A percentile compares a stretch with the other conserved stretches of the same genome.
Evolutionary conservation across 139 green algal species (phyloP).

Genomic region (Pleodorina starrii): DNA sequence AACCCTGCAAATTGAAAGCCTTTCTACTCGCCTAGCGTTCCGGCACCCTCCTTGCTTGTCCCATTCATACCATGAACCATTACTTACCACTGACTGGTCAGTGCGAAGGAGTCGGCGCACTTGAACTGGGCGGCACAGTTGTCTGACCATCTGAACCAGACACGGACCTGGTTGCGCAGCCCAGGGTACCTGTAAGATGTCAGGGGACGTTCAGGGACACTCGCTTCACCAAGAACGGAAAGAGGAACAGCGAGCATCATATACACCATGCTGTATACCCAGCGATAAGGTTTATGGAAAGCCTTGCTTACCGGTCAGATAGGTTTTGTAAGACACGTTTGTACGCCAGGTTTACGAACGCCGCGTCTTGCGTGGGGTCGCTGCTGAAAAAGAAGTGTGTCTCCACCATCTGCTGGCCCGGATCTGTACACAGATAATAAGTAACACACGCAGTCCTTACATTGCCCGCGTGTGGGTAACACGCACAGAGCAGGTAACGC

Average conservation of each 20-base stretch:
- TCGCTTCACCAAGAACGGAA: too few relatives aligned
- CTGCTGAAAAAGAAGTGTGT: background rate
- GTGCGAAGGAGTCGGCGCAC: background rate
- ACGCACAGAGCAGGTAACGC: background rate
- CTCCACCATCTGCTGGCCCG: background rate
- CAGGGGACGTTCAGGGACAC: too few relatives aligned
- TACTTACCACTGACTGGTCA: background rate
- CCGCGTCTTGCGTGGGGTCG: background rate
- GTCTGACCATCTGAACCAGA: background rate
- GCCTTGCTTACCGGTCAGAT: background rate
- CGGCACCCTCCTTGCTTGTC: too few relatives aligned
- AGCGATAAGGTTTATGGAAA: too few relatives aligned
- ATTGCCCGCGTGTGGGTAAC: background rate
- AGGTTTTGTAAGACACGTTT: background rate
- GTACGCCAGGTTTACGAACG: background rate
- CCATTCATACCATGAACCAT: background rate
- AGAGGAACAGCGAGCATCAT: too few relatives aligned
- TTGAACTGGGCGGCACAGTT: background rate
- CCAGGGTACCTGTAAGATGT: too few relatives aligned
- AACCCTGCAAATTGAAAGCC: too few relatives aligned
- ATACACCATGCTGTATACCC: too few relatives aligned
- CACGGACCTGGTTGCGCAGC: background rate
- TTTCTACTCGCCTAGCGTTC: too few relatives aligned
- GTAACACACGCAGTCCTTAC: too few relatives aligned
- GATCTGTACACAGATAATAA: too few relatives aligned